phyloP scores from a whole-genome alignment of 1,139 yeast genomes.

The Geotrichum klebahnii region DNA sequence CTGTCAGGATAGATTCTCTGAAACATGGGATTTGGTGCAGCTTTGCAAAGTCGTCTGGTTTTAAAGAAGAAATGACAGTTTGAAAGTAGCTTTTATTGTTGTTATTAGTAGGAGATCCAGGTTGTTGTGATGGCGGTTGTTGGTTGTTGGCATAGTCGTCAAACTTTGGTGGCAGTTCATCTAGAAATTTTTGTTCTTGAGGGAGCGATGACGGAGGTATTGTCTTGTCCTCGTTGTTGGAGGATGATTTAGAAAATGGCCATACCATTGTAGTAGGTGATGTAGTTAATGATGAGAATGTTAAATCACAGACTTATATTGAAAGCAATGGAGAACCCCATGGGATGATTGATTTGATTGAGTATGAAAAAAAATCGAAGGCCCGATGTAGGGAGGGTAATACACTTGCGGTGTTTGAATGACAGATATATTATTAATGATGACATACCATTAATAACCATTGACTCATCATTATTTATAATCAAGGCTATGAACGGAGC shows the following conservation, averaged over 20 bases:
- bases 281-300: background rate
- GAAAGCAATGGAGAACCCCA: background rate
- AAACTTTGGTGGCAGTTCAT: constrained; percentile 38
- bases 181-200: constrained; percentile 25
- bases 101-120: background rate
- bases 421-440: too few species aligned
- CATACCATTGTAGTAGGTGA: constrained; percentile 18
- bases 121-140: background rate
- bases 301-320: background rate
- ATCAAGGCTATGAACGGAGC: too few species aligned
- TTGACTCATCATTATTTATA: too few species aligned
- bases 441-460: too few species aligned
- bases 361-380: too few species aligned
- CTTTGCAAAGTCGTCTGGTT: constrained; percentile 53
- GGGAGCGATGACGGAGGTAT: background rate
- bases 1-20: constrained; percentile 82
- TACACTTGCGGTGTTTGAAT: too few species aligned
- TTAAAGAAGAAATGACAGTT: constrained; percentile 29
- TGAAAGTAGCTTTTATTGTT: constrained; percentile 22
- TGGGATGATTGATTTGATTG: too few species aligned
- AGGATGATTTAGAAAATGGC: constrained; percentile 18
- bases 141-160: constrained; percentile 29
- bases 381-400: too few species aligned
- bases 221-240: background rate
- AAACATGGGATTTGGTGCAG: constrained; percentile 78